Conservation (phyloP, 1,284 basidiomycete genomes). For the Puccinia triticina region DNA sequence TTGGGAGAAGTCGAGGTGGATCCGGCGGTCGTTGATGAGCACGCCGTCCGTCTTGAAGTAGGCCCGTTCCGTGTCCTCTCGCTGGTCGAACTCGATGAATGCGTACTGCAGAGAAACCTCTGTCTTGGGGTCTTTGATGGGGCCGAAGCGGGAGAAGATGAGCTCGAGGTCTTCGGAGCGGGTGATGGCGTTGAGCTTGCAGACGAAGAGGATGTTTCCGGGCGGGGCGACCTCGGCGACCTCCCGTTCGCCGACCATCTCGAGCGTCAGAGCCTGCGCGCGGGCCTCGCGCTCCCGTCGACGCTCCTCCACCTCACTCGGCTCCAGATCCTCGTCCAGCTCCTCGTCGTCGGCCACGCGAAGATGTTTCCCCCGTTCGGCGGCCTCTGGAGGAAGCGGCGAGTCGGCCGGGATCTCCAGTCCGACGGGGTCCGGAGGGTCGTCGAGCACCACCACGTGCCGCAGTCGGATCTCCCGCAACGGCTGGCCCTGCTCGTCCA, state of each 20-base stretch:
- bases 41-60: slow-evolving; percentile 99
- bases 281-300: slow-evolving; percentile 81
- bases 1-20: slow-evolving; percentile 89
- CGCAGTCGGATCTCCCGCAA: slow-evolving; percentile 90
- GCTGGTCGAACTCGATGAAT: slow-evolving; percentile 95
- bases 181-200: slow-evolving; percentile 96
- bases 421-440: slow-evolving; percentile 82
- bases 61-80: slow-evolving; percentile 90
- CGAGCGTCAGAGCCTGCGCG: slow-evolving; percentile 90
- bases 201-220: slow-evolving; percentile 97
- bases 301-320: slow-evolving; percentile 77
- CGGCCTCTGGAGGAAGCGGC: slow-evolving; percentile 66
- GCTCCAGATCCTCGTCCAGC: slow-evolving; percentile 63
- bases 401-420: slow-evolving; percentile 75
- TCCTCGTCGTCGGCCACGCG: slow-evolving; percentile 91
- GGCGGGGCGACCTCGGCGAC: slow-evolving; percentile 97
- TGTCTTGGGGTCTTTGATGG: slow-evolving; percentile 88
- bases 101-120: slow-evolving; percentile 97
- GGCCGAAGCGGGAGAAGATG: slow-evolving; percentile 93
- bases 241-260: slow-evolving; percentile 98
- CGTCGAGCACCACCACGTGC: slow-evolving; percentile 91
- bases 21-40: slow-evolving; percentile 94
- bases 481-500: slow-evolving; percentile 83
- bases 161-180: slow-evolving; percentile 93
- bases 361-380: slow-evolving; percentile 59